These are phyloP conservation scores for Kwoniella shivajii DNA, from an alignment of 1,284 basidiomycete species.

Conservation along the genomic window DNA sequence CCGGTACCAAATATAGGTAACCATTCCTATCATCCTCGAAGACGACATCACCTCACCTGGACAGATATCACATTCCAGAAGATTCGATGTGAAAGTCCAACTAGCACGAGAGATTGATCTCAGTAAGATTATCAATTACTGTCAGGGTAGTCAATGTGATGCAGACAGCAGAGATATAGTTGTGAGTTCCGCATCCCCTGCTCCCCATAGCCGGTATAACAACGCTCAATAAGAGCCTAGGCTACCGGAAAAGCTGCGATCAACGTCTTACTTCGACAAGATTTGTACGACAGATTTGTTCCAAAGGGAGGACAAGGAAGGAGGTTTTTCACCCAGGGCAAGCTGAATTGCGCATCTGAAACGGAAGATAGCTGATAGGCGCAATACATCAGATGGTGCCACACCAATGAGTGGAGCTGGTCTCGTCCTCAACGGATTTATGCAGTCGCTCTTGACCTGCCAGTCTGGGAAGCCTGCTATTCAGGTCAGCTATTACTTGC, in stretches of 20 bases:
- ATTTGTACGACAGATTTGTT: slow-evolving; percentile 24
- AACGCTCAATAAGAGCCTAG: slow-evolving; percentile 16
- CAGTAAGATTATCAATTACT: slow-evolving; percentile 26
- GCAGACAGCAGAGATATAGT: slow-evolving; percentile 18
- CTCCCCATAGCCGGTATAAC: not conserved
- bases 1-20: slow-evolving; percentile 15
- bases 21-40: slow-evolving; percentile 25
- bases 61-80: slow-evolving; percentile 19
- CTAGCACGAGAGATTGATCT: slow-evolving; percentile 29
- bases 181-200: slow-evolving; percentile 1
- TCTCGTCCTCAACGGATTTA: slow-evolving; percentile 12
- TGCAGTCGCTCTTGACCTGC: not conserved
- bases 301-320: slow-evolving; percentile 34
- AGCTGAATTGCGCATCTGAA: not conserved
- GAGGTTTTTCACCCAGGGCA: slow-evolving; percentile 35
- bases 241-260: slow-evolving; percentile 9
- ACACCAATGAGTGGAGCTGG: slow-evolving; percentile 19
- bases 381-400: slow-evolving; percentile 27
- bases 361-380: not conserved
- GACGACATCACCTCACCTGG: slow-evolving; percentile 25
- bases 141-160: slow-evolving; percentile 18
- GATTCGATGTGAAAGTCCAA: slow-evolving; percentile 34
- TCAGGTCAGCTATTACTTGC: slow-evolving; percentile 3
- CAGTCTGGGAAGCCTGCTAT: slow-evolving; percentile 5
- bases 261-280: slow-evolving; percentile 40